phyloP scores from a whole-genome alignment of 176 grass and related monocot species.

The Bonia amplexicaulis region DNA sequence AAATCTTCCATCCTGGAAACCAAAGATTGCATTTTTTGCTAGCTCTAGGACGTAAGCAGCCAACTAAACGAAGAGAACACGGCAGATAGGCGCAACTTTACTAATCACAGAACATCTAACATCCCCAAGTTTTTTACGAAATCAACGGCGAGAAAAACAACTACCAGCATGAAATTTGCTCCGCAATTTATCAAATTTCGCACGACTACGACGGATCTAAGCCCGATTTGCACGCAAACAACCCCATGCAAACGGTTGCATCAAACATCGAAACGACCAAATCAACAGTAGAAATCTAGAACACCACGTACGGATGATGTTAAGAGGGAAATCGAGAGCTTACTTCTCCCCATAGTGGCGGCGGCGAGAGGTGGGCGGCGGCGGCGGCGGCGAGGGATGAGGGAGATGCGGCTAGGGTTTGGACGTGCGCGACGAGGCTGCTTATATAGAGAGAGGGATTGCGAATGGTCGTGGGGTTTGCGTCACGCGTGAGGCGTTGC shows the following conservation, averaged over 20 bases:
- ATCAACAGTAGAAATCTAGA: background rate
- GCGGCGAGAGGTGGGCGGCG: background rate
- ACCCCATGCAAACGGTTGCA: background rate
- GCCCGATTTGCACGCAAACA: background rate
- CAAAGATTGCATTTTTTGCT: background rate
- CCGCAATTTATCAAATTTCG: background rate
- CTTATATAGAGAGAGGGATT: conserved; percentile 4
- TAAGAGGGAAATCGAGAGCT: background rate
- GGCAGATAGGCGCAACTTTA: background rate
- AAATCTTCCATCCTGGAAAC: background rate
- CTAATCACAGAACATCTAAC: background rate
- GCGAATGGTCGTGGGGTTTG: background rate
- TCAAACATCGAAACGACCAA: background rate
- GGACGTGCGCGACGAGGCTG: background rate
- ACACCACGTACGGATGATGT: background rate
- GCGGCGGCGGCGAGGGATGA: background rate
- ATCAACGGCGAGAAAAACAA: background rate
- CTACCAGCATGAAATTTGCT: background rate
- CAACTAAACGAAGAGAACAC: background rate
- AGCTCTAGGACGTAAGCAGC: background rate
- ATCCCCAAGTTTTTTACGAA: background rate
- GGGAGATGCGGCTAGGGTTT: conserved; percentile 17
- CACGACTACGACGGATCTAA: background rate
- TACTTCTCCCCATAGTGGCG: conserved; percentile 57
- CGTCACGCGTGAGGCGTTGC: conserved; percentile 24